Base-by-base conservation (phyloP, 139 green algal genomes). In the Picochlorum sp. region DNA sequence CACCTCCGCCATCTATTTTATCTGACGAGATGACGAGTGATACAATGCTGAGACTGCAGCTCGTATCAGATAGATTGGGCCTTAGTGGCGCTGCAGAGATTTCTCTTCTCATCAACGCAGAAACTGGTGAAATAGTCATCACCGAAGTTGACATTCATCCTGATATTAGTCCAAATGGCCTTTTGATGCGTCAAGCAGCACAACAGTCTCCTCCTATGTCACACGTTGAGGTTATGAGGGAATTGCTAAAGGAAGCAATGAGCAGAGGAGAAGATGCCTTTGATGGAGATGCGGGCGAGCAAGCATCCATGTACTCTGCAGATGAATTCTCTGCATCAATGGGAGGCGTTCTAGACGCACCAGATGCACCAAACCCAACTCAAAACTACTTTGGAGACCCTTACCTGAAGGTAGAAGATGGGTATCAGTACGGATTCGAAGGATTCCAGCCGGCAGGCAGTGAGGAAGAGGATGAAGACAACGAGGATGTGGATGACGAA, bases 61-160 rank as follows among this genome's bases (percentile, higher is more conserved):
- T 71, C 26, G 73, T 82, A 13, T 76, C 84, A 14, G 60, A 71
- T 13, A 57, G 63, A 49, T 64, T 91, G 52, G 82, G 72, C 1
- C 47, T 91, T n/a, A 47, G 52, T 10, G 84, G 85, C 3, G 86
- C 85, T 50, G 85, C 84, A 16, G 47, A 69, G 49, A 73, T 91
- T 28, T 59, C 78, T 26, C 73, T 70, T 2, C 88, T 89, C 55
- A 55, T 92, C 49, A 76, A 92, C 61, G 66, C 54, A 4, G 71
- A 80, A 38, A 86, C 76, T 15, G 83, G 75, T 5, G 83, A 91
- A 71, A 37, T 91, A 16, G 65, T 91, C 20, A 65, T 91, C 2
- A 76, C 72, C 5, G 85, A 88, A 21, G 83, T 85, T 13, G 54
- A 68, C 45, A 37, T 72, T 16, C 38, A 52, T 38, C 75, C 75